Evolutionary conservation across 257 asterid genomes (phyloP).

Genomic region (Fraxinus anomala): DNA sequence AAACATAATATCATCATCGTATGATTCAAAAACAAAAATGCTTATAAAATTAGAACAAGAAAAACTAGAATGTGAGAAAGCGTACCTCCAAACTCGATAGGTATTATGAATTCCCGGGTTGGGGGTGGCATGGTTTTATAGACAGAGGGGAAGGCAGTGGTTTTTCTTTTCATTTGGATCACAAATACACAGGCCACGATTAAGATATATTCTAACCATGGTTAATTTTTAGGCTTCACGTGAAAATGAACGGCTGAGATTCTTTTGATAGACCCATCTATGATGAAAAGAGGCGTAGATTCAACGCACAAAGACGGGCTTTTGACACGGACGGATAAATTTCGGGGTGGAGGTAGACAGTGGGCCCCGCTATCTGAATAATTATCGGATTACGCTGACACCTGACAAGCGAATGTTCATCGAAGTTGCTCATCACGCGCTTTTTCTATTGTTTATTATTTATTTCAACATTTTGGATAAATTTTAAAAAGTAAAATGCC

Average conservation of each 20-base stretch:
- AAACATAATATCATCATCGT: too few species aligned
- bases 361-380: background rate
- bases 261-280: background rate
- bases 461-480: too few species aligned
- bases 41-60: too few species aligned
- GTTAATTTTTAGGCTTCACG: slow-evolving; percentile 1
- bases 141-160: slow-evolving; percentile 27
- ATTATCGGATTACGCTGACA: background rate
- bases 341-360: background rate
- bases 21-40: too few species aligned
- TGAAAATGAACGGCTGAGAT: slow-evolving; percentile 14
- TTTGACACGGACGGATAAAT: background rate
- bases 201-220: slow-evolving; percentile 10
- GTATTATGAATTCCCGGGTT: too few species aligned
- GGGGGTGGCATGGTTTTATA: slow-evolving; percentile 30
- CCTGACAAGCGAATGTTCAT: background rate
- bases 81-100: background rate
- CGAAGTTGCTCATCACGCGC: background rate
- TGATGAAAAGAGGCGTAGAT: slow-evolving; percentile 36
- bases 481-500: too few species aligned
- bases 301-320: slow-evolving; percentile 37
- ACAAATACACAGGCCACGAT: background rate
- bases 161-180: slow-evolving; percentile 22
- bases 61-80: too few species aligned
- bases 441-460: too few species aligned